phyloP scores from a whole-genome alignment of 306 rosid species.

The Cercis canadensis region DNA sequence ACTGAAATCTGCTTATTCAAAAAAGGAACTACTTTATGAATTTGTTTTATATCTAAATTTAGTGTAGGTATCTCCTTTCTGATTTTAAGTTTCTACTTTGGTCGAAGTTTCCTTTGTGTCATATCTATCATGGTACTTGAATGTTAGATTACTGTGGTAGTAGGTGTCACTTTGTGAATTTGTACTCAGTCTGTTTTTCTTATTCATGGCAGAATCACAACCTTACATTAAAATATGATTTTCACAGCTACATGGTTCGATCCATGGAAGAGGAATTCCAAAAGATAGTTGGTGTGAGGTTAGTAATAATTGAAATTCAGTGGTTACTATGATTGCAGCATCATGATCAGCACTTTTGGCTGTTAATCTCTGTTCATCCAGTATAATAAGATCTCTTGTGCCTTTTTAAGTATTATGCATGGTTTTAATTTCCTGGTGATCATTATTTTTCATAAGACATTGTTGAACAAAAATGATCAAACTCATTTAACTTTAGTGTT shows the following conservation, averaged over 20 bases:
- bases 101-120: too few relatives aligned
- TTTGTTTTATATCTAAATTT: too few relatives aligned
- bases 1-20: too few relatives aligned
- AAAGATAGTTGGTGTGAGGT: conserved; percentile 98
- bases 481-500: conserved; percentile 8
- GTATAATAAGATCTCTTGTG: conserved; percentile 13
- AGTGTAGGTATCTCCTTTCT: too few relatives aligned
- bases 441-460: background rate
- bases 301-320: conserved; percentile 30
- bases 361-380: conserved; percentile 13
- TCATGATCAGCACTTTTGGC: conserved; percentile 28
- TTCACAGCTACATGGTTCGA: conserved; percentile 96
- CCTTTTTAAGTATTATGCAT: too few relatives aligned
- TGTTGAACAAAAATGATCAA: background rate
- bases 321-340: conserved; percentile 19
- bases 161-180: conserved; percentile 24
- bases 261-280: conserved; percentile 99
- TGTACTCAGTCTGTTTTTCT: conserved; percentile 31
- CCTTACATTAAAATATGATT: conserved; percentile 75
- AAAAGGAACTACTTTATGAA: too few relatives aligned
- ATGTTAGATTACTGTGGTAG: too few relatives aligned
- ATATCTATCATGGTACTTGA: too few relatives aligned
- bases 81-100: too few relatives aligned
- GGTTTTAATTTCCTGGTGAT: background rate
- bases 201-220: conserved; percentile 85